Base-by-base conservation (phyloP, 2,329 filamentous ascomycete species). In the Macrophomina tecta region DNA sequence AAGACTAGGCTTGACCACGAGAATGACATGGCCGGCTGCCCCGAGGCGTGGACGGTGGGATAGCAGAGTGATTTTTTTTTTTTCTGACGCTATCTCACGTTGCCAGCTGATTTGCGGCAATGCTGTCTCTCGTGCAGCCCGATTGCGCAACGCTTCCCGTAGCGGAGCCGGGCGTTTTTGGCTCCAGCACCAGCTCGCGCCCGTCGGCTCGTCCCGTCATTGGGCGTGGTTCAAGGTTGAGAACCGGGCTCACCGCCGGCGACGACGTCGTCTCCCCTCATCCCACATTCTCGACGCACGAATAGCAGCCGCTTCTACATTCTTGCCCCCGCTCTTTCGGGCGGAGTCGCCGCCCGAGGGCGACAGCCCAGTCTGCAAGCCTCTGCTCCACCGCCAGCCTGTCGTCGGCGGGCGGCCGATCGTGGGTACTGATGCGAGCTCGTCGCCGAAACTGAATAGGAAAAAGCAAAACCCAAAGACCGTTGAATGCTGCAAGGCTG, bases 61-160 rank as follows among this genome's bases (percentile, higher is more conserved):
- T 40, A 12, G 52, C 34, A 38, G 51, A 28, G 9, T 32, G 48
- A 52, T 23, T 23, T 23, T 3, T 12, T 53, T 53, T 53, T 12
- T 32, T 12, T 23, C 16, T 23, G 16, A 23, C 23, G 16, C 28
- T 42, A 45, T 34, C 11, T 28, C 6, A 48, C 30, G 32, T 12
- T 49, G 58, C 58, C 58, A 62, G 38, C 42, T 14, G 7, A 11
- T 18, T 61, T 36, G 16, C 56, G 56, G 56, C 56, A 61, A 48
- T 48, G 56, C 40, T 34, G 23, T 40, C 40, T 5, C 18, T 34
- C 36, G 56, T 30, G 55, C 14, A 30, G 18, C 38, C 55, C 23
- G 38, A 18, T 45, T 32, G 55, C 55, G 28, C 55, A 60, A 46
- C 55, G n/a, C 32, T 8, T 11, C 55, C 8, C n/a, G 16, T 30